Percentiles rank a stretch among this genome's conserved stretches.
phyloP scores from a whole-genome alignment of 2,329 filamentous ascomycete species.

The Delphinella strobiligena region DNA sequence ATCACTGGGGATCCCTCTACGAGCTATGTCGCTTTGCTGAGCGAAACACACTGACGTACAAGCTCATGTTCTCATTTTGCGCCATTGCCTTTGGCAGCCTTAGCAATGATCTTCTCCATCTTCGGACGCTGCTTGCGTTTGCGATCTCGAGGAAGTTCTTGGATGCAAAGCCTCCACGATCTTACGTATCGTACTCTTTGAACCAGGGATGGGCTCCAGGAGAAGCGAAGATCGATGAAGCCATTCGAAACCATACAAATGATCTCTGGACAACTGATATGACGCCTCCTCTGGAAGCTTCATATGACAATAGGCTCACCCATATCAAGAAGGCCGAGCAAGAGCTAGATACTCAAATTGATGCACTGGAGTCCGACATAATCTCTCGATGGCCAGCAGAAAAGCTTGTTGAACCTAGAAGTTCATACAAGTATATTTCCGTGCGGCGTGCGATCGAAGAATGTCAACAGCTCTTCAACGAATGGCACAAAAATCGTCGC shows the following conservation, averaged over 20 bases:
- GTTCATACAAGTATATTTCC: background rate
- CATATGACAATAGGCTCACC: background rate
- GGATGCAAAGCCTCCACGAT: constrained; percentile 4
- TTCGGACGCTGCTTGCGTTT: constrained; percentile 7
- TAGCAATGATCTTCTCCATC: background rate
- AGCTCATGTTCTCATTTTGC: constrained; percentile 3
- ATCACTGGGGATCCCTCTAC: constrained; percentile 4
- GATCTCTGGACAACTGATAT: too few species aligned
- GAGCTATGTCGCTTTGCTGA: background rate
- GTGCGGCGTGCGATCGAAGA: background rate
- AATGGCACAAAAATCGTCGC: constrained; percentile 4
- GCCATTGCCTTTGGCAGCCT: background rate
- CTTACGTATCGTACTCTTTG: background rate
- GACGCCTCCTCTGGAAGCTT: too few species aligned
- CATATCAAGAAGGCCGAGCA: background rate
- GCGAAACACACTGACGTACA: background rate
- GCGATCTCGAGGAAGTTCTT: constrained; percentile 1
- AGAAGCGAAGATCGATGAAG: background rate
- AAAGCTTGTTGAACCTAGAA: background rate
- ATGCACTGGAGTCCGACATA: background rate
- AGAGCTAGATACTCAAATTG: background rate
- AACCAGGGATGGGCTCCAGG: background rate
- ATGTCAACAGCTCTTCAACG: background rate
- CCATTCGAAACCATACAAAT: background rate
- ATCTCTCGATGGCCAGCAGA: background rate